Evolutionary conservation across 768 basidiomycete species (phyloP).

Genomic region (Russula dissimulans): DNA sequence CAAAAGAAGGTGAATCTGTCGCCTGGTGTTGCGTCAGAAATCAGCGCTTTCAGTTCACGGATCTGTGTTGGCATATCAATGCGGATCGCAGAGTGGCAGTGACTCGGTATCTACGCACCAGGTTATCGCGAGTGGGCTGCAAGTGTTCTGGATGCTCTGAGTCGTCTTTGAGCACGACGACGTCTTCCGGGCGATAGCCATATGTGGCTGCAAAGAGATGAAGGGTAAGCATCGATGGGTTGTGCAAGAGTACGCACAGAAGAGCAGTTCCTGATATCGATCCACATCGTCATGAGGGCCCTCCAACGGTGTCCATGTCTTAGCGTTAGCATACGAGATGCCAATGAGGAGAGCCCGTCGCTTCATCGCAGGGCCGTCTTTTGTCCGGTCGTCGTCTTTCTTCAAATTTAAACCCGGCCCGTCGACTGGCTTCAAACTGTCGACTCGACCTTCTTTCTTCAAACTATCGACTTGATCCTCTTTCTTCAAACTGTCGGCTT

Average conservation of each 20-base stretch:
- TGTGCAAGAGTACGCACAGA: not conserved
- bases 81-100: not conserved
- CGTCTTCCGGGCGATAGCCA: slow-evolving; percentile 14
- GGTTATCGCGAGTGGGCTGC: slow-evolving; percentile 15
- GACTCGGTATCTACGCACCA: slow-evolving; percentile 1
- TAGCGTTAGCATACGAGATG: slow-evolving; percentile 8
- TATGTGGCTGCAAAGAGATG: slow-evolving; percentile 4
- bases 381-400: not conserved
- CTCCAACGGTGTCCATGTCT: not conserved
- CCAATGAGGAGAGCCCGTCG: slow-evolving; percentile 20
- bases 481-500: not conserved
- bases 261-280: slow-evolving; percentile 6
- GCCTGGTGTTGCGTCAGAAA: slow-evolving; percentile 18
- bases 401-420: too few relatives aligned
- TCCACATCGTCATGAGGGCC: slow-evolving; percentile 17
- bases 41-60: slow-evolving; percentile 14
- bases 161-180: slow-evolving; percentile 16
- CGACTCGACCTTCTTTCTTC: too few relatives aligned
- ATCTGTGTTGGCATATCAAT: slow-evolving; percentile 7
- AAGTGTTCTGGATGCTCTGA: not conserved
- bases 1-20: slow-evolving; percentile 25
- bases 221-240: not conserved
- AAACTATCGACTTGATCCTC: too few relatives aligned
- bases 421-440: too few relatives aligned
- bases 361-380: not conserved